Base-by-base conservation (phyloP, 192 early-diverging fungal species). In the Umbelopsis sp. region DNA sequence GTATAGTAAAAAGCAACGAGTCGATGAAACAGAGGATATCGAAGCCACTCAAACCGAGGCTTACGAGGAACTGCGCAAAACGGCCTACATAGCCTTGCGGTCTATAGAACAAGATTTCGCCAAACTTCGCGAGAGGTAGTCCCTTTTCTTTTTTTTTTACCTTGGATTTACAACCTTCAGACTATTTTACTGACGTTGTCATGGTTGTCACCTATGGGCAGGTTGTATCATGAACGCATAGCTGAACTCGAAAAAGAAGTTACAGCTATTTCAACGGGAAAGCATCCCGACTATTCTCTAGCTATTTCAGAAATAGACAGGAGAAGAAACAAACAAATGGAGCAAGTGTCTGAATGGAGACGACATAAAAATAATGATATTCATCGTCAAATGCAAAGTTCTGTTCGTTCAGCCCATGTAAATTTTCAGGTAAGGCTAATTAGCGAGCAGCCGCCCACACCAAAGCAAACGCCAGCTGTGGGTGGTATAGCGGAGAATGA, bases 41-140 rank as follows among this genome's bases (percentile, higher is more conserved):
- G 31, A 62, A 34, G 14, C 31, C 9, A 25, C 54, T 59, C 7
- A 49, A 1, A 21, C n/a, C 47, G 47, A 49, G n/a, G 56, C 56
- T 14, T 62, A 62, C 17, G 56, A 62, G 26, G 56, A 62, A 62
- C 26, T 62, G 17, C 56, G 56, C 2, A 29, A 17, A 2, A 16
- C 9, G 32, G 56, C 56, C 7, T 62, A 34, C 26, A 14, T 12
- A 62, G 56, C 56, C 1, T 32, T 62, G 14, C 56, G 34, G 17
- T 62, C 16, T 6, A 62, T 62, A 34, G 56, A 62, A 62, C 29
- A 62, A 32, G 56, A 62, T n/a, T 62, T 62, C n/a, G 56, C 56
- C 12, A 62, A 62, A 32, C 31, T 62, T 8, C 25, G 56, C 32
- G 56, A 62, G 17, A 62, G 56, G 56, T 62, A 47, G 14, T 32